A percentile compares a stretch with the other conserved stretches of the same genome.
These are phyloP conservation scores for Rossbeevera mucosa DNA, from an alignment of 768 basidiomycete species.

Conservation along the genomic window DNA sequence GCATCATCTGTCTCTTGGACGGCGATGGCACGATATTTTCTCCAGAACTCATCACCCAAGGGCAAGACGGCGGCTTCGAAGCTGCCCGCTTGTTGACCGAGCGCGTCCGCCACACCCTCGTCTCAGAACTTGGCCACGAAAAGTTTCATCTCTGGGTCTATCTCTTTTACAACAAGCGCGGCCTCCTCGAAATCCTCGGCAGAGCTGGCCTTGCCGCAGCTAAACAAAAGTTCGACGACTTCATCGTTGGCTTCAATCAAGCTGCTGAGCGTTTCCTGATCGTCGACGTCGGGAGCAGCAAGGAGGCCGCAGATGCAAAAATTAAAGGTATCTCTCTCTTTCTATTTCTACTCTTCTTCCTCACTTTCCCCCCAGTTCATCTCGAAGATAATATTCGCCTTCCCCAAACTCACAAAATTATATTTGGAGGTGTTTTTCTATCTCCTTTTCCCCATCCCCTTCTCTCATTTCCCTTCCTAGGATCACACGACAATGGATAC, in stretches of 20 bases:
- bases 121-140: slow-evolving; percentile 20
- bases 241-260: slow-evolving; percentile 66
- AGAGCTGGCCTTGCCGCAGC: slow-evolving; percentile 31
- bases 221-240: slow-evolving; percentile 53
- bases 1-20: slow-evolving; percentile 50
- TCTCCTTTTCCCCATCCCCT: slow-evolving; percentile 3
- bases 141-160: slow-evolving; percentile 54
- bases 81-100: slow-evolving; percentile 48
- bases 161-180: slow-evolving; percentile 60
- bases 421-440: slow-evolving; percentile 56
- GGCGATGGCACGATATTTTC: slow-evolving; percentile 63
- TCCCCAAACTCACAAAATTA: slow-evolving; percentile 59
- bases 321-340: slow-evolving; percentile 51
- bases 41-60: slow-evolving; percentile 47
- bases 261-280: slow-evolving; percentile 62
- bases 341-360: background rate
- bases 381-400: slow-evolving; percentile 42
- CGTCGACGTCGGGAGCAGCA: slow-evolving; percentile 64
- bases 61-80: slow-evolving; percentile 52
- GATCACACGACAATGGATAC: slow-evolving; percentile 74
- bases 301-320: slow-evolving; percentile 74
- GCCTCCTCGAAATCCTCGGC: slow-evolving; percentile 48
- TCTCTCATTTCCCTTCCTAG: slow-evolving; percentile 30
- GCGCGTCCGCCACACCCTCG: slow-evolving; percentile 23
- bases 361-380: slow-evolving; percentile 30